A percentile compares a stretch with the other conserved stretches of the same genome.
Conservation (phyloP, 306 rosid species). For the Quercus rubra region DNA sequence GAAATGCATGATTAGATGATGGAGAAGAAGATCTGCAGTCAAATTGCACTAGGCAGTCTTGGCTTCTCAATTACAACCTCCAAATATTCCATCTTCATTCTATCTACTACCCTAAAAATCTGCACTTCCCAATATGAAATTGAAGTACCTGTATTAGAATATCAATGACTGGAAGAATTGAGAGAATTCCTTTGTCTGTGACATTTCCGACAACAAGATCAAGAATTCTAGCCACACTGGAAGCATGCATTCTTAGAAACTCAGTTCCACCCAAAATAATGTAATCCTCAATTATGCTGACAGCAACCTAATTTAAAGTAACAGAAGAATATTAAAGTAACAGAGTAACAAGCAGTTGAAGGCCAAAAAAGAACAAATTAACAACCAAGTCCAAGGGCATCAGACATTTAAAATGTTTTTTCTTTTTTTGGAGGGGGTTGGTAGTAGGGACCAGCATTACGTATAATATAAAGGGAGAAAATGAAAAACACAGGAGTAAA, state of each 20-base stretch:
- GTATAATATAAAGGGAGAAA: not conserved
- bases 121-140: slow-evolving; percentile 9
- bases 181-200: slow-evolving; percentile 75
- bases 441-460: not conserved
- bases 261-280: slow-evolving; percentile 82
- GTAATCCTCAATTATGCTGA: slow-evolving; percentile 82
- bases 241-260: slow-evolving; percentile 77
- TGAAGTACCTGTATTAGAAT: slow-evolving; percentile 72
- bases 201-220: slow-evolving; percentile 89
- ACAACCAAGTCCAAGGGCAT: not conserved
- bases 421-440: too few relatives aligned
- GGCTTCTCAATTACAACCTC: not conserved
- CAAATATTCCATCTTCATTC: not conserved
- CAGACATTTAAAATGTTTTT: not conserved
- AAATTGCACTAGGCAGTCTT: not conserved
- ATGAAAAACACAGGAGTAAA: not conserved
- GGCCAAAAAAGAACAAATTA: not conserved
- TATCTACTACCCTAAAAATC: not conserved
- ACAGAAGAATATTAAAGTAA: slow-evolving; percentile 3
- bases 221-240: slow-evolving; percentile 78
- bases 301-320: slow-evolving; percentile 55
- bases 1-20: not conserved
- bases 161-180: slow-evolving; percentile 81
- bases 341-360: not conserved
- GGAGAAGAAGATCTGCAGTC: not conserved